A percentile compares a stretch with the other conserved stretches of the same genome.
These are phyloP conservation scores for Coemansia sp. DNA, from an alignment of 192 early-diverging fungal species.

Conservation along the genomic window DNA sequence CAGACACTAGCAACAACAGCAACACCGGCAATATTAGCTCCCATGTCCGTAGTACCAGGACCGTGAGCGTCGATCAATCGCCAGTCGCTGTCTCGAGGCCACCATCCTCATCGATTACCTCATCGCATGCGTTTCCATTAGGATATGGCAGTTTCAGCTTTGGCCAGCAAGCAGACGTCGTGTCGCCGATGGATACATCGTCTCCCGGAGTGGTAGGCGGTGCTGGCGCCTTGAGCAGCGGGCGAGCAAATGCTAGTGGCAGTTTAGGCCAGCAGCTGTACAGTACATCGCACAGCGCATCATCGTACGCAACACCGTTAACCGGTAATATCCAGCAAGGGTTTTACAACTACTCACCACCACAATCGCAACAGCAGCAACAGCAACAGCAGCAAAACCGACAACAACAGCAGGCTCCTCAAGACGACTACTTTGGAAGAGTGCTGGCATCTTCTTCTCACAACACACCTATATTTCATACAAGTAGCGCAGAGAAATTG, in stretches of 20 bases:
- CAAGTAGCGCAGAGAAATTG: conserved; percentile 3
- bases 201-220: neutral
- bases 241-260: neutral
- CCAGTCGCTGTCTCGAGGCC: neutral
- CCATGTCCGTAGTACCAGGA: neutral
- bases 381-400: neutral
- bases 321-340: neutral
- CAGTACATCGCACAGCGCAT: neutral
- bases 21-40: neutral
- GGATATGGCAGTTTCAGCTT: neutral
- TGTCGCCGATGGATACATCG: neutral
- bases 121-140: neutral
- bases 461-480: neutral
- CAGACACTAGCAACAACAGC: neutral
- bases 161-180: neutral
- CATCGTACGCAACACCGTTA: neutral
- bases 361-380: neutral
- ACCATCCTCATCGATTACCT: neutral
- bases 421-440: conserved; percentile 10
- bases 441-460: neutral
- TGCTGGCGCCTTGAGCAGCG: neutral
- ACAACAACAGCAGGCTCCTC: neutral
- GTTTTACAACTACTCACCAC: neutral
- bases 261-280: neutral
- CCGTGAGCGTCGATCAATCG: neutral